These are phyloP conservation scores for Synchytrium microbalum DNA, from an alignment of 371 early-diverging fungal genomes.

Conservation along the genomic window DNA sequence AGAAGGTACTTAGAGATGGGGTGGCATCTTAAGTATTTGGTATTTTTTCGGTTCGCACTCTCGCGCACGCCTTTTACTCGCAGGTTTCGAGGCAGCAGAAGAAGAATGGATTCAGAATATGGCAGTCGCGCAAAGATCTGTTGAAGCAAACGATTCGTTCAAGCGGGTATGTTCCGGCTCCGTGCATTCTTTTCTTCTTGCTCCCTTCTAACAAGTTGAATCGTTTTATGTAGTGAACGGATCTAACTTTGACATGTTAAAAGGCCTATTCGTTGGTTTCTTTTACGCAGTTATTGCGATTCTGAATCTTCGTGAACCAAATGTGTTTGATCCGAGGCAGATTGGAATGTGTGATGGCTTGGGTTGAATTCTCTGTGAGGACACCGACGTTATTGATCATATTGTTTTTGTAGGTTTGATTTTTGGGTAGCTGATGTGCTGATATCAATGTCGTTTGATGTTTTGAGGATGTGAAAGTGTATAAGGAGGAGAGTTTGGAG, in stretches of 20 bases:
- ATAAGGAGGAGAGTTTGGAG: too few relatives aligned
- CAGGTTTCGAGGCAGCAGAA: slow-evolving; percentile 47
- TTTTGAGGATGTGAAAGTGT: too few relatives aligned
- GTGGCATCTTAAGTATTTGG: too few relatives aligned
- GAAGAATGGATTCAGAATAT: slow-evolving; percentile 67
- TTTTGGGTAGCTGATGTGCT: too few relatives aligned
- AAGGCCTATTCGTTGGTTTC: slow-evolving; percentile 57
- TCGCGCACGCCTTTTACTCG: too few relatives aligned
- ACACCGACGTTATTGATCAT: too few relatives aligned
- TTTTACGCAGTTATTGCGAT: slow-evolving; percentile 56
- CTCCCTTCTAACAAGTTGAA: too few relatives aligned
- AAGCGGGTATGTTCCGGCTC: not conserved
- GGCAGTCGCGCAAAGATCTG: slow-evolving; percentile 48
- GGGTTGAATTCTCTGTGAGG: too few relatives aligned
- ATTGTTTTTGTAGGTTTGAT: too few relatives aligned
- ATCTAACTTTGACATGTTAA: slow-evolving; percentile 55
- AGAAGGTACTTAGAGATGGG: too few relatives aligned
- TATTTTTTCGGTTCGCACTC: too few relatives aligned
- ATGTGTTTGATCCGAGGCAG: slow-evolving; percentile 54
- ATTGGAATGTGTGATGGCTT: slow-evolving; percentile 45
- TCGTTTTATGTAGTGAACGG: slow-evolving; percentile 29
- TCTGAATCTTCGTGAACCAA: slow-evolving; percentile 57
- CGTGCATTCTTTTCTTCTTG: slow-evolving; percentile 2
- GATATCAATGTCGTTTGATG: too few relatives aligned
- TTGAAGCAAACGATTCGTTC: slow-evolving; percentile 27